Base-by-base conservation (phyloP, 148 eudicot species). In the Fagopyrum homotropicum region DNA sequence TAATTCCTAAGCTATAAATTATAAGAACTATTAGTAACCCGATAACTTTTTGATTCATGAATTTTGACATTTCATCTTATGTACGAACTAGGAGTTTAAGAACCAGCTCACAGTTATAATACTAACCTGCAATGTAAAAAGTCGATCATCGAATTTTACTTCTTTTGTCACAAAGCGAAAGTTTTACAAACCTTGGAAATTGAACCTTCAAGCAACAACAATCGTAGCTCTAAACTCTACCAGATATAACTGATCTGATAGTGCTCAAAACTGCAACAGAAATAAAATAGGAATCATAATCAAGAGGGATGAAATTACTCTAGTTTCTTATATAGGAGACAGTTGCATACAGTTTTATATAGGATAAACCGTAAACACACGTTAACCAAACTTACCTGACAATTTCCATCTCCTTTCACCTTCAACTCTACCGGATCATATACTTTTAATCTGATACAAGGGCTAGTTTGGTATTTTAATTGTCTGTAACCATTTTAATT, bases 61-160 rank as follows among this genome's bases (percentile, higher is more conserved):
- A 22, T 22, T 22, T 22, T 22, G 26, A 22, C 26, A 22, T 22
- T 22, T 5, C 35, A 26, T 60, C 22, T 60, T 5, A 26, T 26
- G 43, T 60, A 60, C 45, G 17, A 17, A 35, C 8, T 64, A 22
- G 26, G 26, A 22, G 26, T 64, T 64, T 45, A 35, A n/a, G 11
- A 7, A 4, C 26, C 54, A 17, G 35, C 4, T 69, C 40, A 69
- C 17, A 45, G 49, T 14, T 59, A 75, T 40, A 3, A 45, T 48
- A 76, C 85, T 29, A 30, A 93, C 98, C 97, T 93, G 98, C 71
- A 93, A 82, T 73, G 98, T 93, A 82, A 93, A 93, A 57, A 93
- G 97, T 76, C 97, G 88, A 75, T 93, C 98, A 77, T 93, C 98
- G 77, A 91, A 93, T 80, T 91, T 97, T 73, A 93, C 91, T 86